Conservation (phyloP, 2,329 filamentous ascomycete genomes). For the Pseudogymnoascus sp. region DNA sequence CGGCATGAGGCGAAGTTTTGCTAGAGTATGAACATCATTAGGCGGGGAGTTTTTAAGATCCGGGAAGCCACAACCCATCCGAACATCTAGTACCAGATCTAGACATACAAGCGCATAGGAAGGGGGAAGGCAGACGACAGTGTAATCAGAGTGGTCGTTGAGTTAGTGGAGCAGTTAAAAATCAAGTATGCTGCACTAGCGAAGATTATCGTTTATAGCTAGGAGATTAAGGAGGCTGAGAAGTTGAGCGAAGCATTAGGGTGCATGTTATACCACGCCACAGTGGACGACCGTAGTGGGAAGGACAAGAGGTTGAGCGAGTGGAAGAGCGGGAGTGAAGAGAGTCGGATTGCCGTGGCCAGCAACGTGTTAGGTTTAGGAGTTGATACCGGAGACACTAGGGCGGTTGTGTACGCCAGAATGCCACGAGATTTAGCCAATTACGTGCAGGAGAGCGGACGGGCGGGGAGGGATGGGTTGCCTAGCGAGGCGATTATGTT, state of each 20-base stretch:
- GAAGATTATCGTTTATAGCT: neutral
- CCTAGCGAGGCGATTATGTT: neutral
- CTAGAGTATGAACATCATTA: neutral
- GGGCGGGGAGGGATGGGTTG: neutral
- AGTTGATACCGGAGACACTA: neutral
- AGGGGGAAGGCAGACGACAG: neutral
- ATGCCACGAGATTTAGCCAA: neutral
- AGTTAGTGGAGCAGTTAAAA: neutral
- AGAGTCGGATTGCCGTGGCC: neutral
- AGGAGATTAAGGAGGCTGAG: neutral
- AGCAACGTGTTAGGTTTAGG: neutral
- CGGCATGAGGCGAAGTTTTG: neutral
- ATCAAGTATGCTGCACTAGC: neutral
- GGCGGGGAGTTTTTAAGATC: neutral
- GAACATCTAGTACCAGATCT: neutral
- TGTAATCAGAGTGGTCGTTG: neutral
- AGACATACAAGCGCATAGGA: neutral
- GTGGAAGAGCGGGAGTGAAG: constrained; percentile 23
- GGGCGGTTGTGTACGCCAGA: neutral
- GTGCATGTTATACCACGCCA: neutral
- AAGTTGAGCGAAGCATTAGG: neutral
- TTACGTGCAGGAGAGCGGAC: neutral
- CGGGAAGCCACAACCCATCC: neutral
- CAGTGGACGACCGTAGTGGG: neutral
- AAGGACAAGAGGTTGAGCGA: neutral